Conservation (phyloP, 495 filamentous ascomycete genomes). For the Tuber indicum region DNA sequence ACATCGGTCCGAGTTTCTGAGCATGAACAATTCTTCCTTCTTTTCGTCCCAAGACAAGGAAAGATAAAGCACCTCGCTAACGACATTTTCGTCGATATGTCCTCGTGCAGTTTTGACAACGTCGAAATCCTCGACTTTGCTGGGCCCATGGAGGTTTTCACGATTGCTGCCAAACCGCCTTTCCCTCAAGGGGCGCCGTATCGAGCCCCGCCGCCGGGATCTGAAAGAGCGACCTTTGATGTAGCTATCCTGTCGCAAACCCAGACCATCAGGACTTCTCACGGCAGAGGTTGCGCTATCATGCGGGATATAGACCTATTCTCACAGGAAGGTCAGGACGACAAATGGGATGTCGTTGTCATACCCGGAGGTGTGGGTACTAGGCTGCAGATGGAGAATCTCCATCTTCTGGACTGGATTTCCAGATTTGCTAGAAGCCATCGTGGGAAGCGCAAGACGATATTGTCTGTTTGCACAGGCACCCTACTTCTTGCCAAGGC, state of each 20-base stretch:
- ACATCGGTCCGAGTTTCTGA: neutral
- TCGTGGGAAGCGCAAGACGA: slow-evolving; percentile 16
- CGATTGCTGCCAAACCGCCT: slow-evolving; percentile 11
- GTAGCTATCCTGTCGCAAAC: slow-evolving; percentile 24
- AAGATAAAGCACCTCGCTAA: neutral
- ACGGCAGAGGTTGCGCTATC: slow-evolving; percentile 26
- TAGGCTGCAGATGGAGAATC: slow-evolving; percentile 18
- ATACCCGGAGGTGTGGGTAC: slow-evolving; percentile 25
- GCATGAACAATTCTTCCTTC: neutral
- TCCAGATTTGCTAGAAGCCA: slow-evolving; percentile 11
- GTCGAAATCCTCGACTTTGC: slow-evolving; percentile 26
- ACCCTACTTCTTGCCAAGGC: slow-evolving; percentile 63
- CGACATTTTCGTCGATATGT: neutral
- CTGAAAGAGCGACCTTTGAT: slow-evolving; percentile 15
- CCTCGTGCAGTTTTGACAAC: slow-evolving; percentile 11
- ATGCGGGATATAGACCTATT: slow-evolving; percentile 17
- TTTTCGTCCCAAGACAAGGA: neutral
- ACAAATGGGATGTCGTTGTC: slow-evolving; percentile 24
- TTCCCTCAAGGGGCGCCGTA: neutral
- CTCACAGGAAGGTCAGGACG: slow-evolving; percentile 18
- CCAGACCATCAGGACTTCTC: slow-evolving; percentile 20
- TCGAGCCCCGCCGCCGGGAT: neutral
- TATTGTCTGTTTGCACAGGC: slow-evolving; percentile 58
- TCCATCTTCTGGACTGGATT: slow-evolving; percentile 21
- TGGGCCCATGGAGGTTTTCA: slow-evolving; percentile 26